Evolutionary conservation across 2,329 filamentous ascomycete genomes (phyloP).

Genomic region (Pezizomycotina sp.): DNA sequence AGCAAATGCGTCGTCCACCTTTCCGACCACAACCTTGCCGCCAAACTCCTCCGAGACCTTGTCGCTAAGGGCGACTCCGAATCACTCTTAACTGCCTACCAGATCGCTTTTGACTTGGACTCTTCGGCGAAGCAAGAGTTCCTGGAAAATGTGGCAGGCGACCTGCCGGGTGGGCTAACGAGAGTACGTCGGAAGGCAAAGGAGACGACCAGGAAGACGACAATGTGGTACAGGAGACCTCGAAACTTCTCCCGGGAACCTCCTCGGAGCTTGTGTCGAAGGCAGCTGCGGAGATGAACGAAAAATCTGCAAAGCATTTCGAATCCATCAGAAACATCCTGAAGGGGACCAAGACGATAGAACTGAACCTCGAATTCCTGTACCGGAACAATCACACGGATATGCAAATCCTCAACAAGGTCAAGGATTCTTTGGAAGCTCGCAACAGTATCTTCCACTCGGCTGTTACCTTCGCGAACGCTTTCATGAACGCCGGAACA

Average conservation of each 20-base stretch:
- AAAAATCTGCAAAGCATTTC: conserved; percentile 31
- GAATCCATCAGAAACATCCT: conserved; percentile 52
- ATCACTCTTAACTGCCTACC: conserved; percentile 76
- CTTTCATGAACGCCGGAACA: conserved; percentile 97
- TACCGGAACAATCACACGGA: conserved; percentile 93
- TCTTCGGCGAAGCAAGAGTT: conserved; percentile 98
- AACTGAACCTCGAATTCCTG: conserved; percentile 87
- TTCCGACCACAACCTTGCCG: conserved; percentile 79
- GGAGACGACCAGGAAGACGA: conserved; percentile 19
- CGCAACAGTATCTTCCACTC: conserved; percentile 98
- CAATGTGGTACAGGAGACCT: conserved; percentile 36
- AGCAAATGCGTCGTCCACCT: conserved; percentile 95
- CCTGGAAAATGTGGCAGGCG: conserved; percentile 52
- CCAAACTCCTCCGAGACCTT: conserved; percentile 65
- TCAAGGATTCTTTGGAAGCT: conserved; percentile 86
- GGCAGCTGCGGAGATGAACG: conserved; percentile 16
- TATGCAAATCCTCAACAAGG: conserved; percentile 81
- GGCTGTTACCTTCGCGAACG: conserved; percentile 90
- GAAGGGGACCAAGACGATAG: conserved; percentile 81
- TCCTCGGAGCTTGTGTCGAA: conserved; percentile 16
- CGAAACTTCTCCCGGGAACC: conserved; percentile 31
- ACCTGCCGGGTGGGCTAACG: conserved; percentile 23
- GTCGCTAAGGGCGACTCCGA: conserved; percentile 62
- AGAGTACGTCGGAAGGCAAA: conserved; percentile 11
- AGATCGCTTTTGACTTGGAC: conserved; percentile 94